Evolutionary conservation across 139 green algal species (phyloP), one percentile per base, ranked within the genome.

Genomic region (Microglena sp.): DNA sequence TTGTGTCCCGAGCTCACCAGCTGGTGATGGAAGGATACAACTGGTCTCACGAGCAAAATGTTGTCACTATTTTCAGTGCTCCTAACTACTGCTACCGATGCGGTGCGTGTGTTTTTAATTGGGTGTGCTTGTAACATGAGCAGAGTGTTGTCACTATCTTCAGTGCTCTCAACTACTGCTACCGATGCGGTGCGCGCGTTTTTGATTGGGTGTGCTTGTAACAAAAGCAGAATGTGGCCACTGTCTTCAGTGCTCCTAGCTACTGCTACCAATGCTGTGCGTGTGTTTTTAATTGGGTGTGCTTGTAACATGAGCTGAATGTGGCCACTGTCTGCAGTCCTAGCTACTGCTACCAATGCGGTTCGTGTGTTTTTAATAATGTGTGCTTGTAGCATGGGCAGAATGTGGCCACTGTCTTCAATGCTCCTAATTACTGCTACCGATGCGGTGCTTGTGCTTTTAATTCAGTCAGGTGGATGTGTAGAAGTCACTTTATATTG

Each of bases 31-130:
- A 99, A 72, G 92, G 92, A 3, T 96, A 93, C 79, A 93, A 94
- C 78, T 96, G 89, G 90, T 87, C 72, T 53, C 92, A 99, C 73
- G 93, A 99, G 34, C 81, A 96, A 60, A 90, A 89, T 57, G 89
- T 97, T 27, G 94, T 99, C 15, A 99, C 94, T 24, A 95, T 99
- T 29, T 99, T 99, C 84, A 90, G 73, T 3, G 94, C 94, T 29
- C 94, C 94, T 7, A 99, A 99, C 86, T 99, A 99, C 84, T 99
- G 94, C 86, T 96, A 96, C 77, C 74, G 90, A 60, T 92, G 86
- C 69, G 87, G 86, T 89, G 67, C 60, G 73, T 26, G 93, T 78
- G n/a, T n/a, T n/a, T n/a, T n/a, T n/a, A n/a, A n/a, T n/a, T n/a
- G n/a, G n/a, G 31, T 44, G 44, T 32, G 27, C n/a, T 95, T 87